Base-by-base conservation (phyloP, 805 yeast species). In the Yamadazyma paraphyllophila region DNA sequence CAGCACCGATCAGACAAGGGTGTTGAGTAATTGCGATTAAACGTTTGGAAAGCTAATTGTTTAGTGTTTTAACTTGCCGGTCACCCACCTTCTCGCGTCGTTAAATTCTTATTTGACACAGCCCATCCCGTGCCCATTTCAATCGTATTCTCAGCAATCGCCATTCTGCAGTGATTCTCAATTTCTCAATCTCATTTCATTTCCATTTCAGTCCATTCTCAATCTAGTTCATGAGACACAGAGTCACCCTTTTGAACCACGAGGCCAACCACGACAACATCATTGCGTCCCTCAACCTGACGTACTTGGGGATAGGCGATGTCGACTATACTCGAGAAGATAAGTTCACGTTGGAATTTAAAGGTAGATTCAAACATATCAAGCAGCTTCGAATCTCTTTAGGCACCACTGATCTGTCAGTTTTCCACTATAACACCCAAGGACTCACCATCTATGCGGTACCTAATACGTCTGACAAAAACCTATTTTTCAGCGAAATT, bases 221-320 rank as follows among this genome's bases (percentile, higher is more conserved):
- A 20, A 20, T 20, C 24, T 6, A 20, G 24, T 20, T 20, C 24
- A 48, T 57, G 37, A 63, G 59, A 51, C 71, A 67, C 37, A 54
- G 73, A 50, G 56, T 61, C 12, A 65, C 73, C 15, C 45, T 66
- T 26, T 53, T 57, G 47, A 66, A 66, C 47, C 66, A 64, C 11
- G 50, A 47, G 5, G 29, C 44, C 2, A 49, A 51, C 20, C 58
- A 63, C 41, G 67, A 65, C 39, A 29, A 11, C 7, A 29, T 29
- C 31, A 29, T 29, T 29, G 31, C 24, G 24, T 20, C 24, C 24
- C 24, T 58, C 8, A 49, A 50, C 39, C 25, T 44, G 7, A 47
- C 54, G 1, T 41, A 49, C 33, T 33, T 60, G 10, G 37, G 27
- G 16, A 30, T 60, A 4, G 48, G 49, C 17, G 41, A 44, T 11